Percentiles rank a stretch among this genome's conserved stretches.
phyloP scores from a whole-genome alignment of 1,284 basidiomycete genomes.

The Heterobasidion annosum region DNA sequence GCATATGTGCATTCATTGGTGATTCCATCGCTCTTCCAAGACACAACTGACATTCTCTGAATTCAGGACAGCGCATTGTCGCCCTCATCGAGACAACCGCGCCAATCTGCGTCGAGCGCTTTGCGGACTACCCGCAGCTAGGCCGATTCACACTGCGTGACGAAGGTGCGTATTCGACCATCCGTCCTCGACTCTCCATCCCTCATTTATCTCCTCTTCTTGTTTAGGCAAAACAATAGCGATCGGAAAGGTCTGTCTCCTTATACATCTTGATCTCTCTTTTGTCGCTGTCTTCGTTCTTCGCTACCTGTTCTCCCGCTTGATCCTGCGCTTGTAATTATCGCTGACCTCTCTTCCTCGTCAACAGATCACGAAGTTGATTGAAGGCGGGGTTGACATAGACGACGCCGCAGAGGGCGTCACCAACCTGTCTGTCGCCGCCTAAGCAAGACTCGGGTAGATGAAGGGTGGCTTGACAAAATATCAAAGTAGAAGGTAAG shows the following conservation, averaged over 20 bases:
- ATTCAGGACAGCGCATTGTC: conserved; percentile 74
- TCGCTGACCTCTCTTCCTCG: background rate
- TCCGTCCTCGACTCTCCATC: background rate
- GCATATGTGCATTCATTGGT: no score
- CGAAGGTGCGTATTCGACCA: conserved; percentile 50
- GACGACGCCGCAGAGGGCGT: conserved; percentile 53
- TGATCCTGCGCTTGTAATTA: background rate
- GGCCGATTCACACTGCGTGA: conserved; percentile 94
- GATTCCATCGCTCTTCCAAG: no score
- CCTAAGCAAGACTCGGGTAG: background rate
- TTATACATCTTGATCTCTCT: background rate
- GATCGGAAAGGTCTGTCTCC: conserved; percentile 61
- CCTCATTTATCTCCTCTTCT: background rate
- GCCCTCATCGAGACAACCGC: conserved; percentile 76
- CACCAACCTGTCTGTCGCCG: conserved; percentile 13
- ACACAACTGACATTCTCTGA: no score
- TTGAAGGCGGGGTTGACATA: conserved; percentile 32
- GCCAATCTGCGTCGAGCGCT: conserved; percentile 82
- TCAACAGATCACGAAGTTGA: conserved; percentile 56
- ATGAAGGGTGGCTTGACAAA: no score
- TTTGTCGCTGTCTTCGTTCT: no score
- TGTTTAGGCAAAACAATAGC: conserved; percentile 73
- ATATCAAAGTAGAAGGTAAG: no score
- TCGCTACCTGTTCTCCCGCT: no score
- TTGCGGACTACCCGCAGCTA: conserved; percentile 83